Conservation (phyloP, 805 yeast species). For the Yarrowia sp. region DNA sequence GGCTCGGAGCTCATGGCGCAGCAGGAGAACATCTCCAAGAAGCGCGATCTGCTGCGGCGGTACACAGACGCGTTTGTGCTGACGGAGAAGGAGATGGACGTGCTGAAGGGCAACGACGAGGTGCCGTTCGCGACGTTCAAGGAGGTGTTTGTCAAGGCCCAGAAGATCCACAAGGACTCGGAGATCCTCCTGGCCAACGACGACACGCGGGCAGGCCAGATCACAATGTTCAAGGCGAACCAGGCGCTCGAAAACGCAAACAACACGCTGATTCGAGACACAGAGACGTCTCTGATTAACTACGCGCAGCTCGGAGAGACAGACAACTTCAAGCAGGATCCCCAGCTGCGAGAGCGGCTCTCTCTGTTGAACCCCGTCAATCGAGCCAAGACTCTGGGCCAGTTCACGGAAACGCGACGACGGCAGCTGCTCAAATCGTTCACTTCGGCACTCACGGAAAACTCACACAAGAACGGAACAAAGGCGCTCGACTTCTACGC, state of each 20-base stretch:
- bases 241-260: slow-evolving; percentile 64
- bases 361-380: slow-evolving; percentile 38
- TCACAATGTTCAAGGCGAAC: slow-evolving; percentile 37
- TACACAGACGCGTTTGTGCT: slow-evolving; percentile 61
- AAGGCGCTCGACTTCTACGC: slow-evolving; percentile 63
- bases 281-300: slow-evolving; percentile 50
- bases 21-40: slow-evolving; percentile 31
- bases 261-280: slow-evolving; percentile 51
- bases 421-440: slow-evolving; percentile 66
- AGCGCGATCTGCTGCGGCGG: slow-evolving; percentile 37
- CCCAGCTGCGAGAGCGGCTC: slow-evolving; percentile 36
- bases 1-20: slow-evolving; percentile 35
- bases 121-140: slow-evolving; percentile 42
- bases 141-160: slow-evolving; percentile 59
- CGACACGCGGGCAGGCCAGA: slow-evolving; percentile 27
- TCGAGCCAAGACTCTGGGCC: slow-evolving; percentile 50
- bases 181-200: slow-evolving; percentile 59
- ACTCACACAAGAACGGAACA: slow-evolving; percentile 33
- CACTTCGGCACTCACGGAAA: slow-evolving; percentile 40
- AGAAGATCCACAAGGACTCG: slow-evolving; percentile 63
- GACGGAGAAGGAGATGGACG: slow-evolving; percentile 66
- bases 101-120: slow-evolving; percentile 43
- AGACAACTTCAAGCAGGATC: slow-evolving; percentile 28
- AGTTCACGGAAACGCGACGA: slow-evolving; percentile 69
- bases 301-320: slow-evolving; percentile 28